Percentiles rank a stretch among this genome's conserved stretches.
Evolutionary conservation across 2,329 filamentous ascomycete species (phyloP).

Genomic region (Graphiopsis chlorocephala): DNA sequence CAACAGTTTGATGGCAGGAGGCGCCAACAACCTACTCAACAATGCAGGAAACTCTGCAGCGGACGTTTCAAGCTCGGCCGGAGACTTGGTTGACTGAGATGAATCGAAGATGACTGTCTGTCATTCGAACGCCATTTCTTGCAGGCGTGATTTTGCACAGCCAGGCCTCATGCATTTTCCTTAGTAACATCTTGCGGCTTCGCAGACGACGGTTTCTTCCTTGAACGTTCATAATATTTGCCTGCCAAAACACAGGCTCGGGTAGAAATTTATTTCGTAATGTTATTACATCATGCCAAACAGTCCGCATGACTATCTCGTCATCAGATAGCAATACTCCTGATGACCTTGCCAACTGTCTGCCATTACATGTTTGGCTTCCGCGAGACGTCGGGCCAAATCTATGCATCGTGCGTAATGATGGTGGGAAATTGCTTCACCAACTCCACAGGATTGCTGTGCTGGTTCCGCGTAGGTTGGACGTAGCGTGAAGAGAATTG

Average conservation of each 20-base stretch:
- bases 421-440: neutral
- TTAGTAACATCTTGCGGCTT: neutral
- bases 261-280: neutral
- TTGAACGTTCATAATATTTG: neutral
- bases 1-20: neutral
- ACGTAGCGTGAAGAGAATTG: neutral
- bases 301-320: neutral
- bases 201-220: neutral
- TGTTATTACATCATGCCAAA: neutral
- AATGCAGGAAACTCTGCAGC: neutral
- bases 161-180: neutral
- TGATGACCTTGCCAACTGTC: neutral
- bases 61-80: neutral
- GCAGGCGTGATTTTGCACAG: neutral
- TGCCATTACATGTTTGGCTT: neutral
- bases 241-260: neutral
- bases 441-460: neutral
- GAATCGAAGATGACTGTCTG: neutral
- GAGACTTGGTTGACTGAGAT: neutral
- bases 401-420: neutral
- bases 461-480: neutral
- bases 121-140: neutral
- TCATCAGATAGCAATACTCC: neutral
- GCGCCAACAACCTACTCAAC: neutral
- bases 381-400: neutral